Percentiles rank a stretch among this genome's conserved stretches.
These are phyloP conservation scores for Apiotrichum laibachii DNA, from an alignment of 1,284 basidiomycete genomes.

Conservation along the genomic window DNA sequence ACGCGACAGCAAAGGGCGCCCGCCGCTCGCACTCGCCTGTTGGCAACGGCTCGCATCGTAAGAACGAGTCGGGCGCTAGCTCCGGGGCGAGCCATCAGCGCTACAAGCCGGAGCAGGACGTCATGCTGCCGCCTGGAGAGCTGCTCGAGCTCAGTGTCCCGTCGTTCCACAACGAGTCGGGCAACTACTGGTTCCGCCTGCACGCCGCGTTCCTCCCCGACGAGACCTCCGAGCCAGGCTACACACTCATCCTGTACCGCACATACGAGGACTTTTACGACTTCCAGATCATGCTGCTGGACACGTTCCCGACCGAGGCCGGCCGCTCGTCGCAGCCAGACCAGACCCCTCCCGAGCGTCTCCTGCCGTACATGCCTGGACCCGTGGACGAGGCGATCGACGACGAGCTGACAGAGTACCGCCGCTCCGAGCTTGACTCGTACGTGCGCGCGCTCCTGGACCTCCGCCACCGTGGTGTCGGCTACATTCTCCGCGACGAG, in stretches of 20 bases:
- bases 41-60: not conserved
- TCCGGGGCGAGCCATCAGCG: conserved; percentile 6
- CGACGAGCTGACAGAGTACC: conserved; percentile 75
- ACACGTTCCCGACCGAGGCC: conserved; percentile 83
- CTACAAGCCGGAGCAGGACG: conserved; percentile 41
- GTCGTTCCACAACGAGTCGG: conserved; percentile 93
- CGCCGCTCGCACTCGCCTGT: not conserved
- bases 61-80: not conserved
- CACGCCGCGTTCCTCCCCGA: conserved; percentile 85
- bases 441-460: conserved; percentile 78
- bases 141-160: conserved; percentile 86
- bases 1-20: conserved; percentile 10
- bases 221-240: conserved; percentile 61
- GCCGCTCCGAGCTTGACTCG: conserved; percentile 79
- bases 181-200: conserved; percentile 96
- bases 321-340: conserved; percentile 58
- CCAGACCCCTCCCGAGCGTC: conserved; percentile 58
- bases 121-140: conserved; percentile 69
- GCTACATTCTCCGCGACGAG: conserved; percentile 75
- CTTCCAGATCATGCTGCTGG: conserved; percentile 86
- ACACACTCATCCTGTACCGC: conserved; percentile 85
- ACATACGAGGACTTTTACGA: conserved; percentile 98
- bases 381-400: conserved; percentile 76
- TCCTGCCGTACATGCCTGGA: conserved; percentile 94
- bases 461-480: conserved; percentile 59